These are phyloP conservation scores for Pseudogymnoascus sp. DNA, from an alignment of 2,329 filamentous ascomycete species.

Conservation along the genomic window DNA sequence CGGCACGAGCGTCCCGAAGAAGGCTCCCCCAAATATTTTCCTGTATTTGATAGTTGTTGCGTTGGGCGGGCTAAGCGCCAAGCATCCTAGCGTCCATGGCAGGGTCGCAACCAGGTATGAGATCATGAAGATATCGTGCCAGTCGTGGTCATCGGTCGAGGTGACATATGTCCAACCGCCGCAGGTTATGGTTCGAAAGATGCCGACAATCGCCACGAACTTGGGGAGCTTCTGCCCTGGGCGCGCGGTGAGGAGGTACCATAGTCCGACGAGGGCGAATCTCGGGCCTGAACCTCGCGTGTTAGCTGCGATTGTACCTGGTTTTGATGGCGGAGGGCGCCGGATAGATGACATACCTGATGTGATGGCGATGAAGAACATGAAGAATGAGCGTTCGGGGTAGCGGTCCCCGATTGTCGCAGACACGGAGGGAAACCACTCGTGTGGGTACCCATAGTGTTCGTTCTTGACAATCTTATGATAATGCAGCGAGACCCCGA, in stretches of 20 bases:
- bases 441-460: conserved; percentile 85
- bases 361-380: conserved; percentile 93
- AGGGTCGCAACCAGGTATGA: conserved; percentile 91
- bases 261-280: conserved; percentile 83
- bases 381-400: conserved; percentile 92
- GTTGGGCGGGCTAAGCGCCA: conserved; percentile 81
- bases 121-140: conserved; percentile 99
- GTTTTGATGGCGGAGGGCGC: not conserved
- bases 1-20: conserved; percentile 86
- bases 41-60: conserved; percentile 77
- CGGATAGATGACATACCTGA: conserved; percentile 52
- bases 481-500: conserved; percentile 80
- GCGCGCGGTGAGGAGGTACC: conserved; percentile 80
- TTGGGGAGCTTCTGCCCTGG: conserved; percentile 71
- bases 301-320: not conserved
- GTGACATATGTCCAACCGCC: conserved; percentile 98
- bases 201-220: conserved; percentile 69
- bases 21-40: conserved; percentile 73
- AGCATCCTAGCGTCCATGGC: conserved; percentile 89
- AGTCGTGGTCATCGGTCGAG: conserved; percentile 95
- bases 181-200: conserved; percentile 87
- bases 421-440: conserved; percentile 96
- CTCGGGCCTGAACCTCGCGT: conserved; percentile 60
- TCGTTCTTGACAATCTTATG: conserved; percentile 98
- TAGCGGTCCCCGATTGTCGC: conserved; percentile 96